Evolutionary conservation across 768 basidiomycete genomes (phyloP), one percentile per base, ranked within the genome.

Genomic region (Exidia glandulosa): DNA sequence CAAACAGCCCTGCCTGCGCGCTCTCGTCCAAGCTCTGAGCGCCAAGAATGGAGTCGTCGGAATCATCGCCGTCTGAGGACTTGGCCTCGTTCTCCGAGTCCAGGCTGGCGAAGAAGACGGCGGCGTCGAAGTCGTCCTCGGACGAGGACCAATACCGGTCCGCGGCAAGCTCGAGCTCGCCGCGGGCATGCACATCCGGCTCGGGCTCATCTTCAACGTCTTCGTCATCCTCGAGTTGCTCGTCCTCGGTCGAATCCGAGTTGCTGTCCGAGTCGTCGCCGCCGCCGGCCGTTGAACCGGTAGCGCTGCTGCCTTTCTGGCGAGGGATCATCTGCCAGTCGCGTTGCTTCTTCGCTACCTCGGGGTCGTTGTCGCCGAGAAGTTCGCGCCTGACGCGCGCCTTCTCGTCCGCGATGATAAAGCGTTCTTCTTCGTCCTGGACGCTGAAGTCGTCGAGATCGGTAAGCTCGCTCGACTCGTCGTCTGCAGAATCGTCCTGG

Each of bases 31-130:
- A 27, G 7, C 12, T 32, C 30, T 54, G 50, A 7, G 30, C 60
- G 63, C 66, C 55, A 63, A 52, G 57, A 64, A 63, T 58, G 75
- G 56, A 80, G 75, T 66, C 74, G 63, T 13, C 30, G 27, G 50
- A 48, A 36, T 64, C 41, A 3, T 60, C 63, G 13, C 75, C 64
- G 56, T 66, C 63, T 23, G 63, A 66, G 5, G 61, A 61, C 3
- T 68, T 72, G 10, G 70, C 69, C 32, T 81, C 81, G 56, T 75
- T 76, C 60, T 75, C 78, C 30, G 63, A 67, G 32, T 71, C 67
- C 45, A 91, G 80, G 67, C 89, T 86, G 59, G 85, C 82, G 66
- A 92, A 91, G 74, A 92, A 91, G 0, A 91, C 70, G 62, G 91
- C 88, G 10, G 90, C 90, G 65, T 92, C 90, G 65, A 89, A 88